These are phyloP conservation scores for Hypoxylon lienhwacheense DNA, from an alignment of 495 filamentous ascomycete species.

Conservation along the genomic window DNA sequence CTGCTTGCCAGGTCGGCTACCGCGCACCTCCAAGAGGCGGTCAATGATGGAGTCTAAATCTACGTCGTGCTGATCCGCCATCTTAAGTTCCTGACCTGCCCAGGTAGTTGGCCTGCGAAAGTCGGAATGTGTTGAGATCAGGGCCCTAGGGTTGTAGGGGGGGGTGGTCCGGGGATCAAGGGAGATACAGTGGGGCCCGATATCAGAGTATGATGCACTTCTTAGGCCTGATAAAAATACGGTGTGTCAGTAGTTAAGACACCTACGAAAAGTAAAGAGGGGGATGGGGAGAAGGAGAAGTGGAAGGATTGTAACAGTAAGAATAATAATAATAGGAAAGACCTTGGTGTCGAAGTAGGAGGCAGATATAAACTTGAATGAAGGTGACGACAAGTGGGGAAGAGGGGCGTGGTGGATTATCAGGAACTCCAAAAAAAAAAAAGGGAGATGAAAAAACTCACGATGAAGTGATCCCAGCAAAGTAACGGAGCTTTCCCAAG, in stretches of 20 bases:
- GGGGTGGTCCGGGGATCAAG: constrained; percentile 25
- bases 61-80: constrained; percentile 97
- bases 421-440: constrained; percentile 36
- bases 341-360: constrained; percentile 17
- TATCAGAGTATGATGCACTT: constrained; percentile 42
- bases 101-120: constrained; percentile 45
- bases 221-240: constrained; percentile 34
- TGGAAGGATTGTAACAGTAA: background rate
- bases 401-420: constrained; percentile 38
- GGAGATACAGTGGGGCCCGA: constrained; percentile 34
- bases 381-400: constrained; percentile 39
- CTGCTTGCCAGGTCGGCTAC: constrained; percentile 96
- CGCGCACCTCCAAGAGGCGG: constrained; percentile 93
- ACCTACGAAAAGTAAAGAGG: constrained; percentile 15
- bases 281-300: too few relatives aligned
- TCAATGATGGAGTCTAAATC: constrained; percentile 99
- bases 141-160: constrained; percentile 29
- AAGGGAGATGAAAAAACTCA: constrained; percentile 49
- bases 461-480: constrained; percentile 51
- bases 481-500: constrained; percentile 42
- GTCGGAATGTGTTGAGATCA: constrained; percentile 34
- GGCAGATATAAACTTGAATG: constrained; percentile 27
- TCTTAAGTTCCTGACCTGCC: constrained; percentile 55
- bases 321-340: constrained; percentile 12
- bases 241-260: constrained; percentile 21